Evolutionary conservation across 805 yeast species (phyloP), one percentile per base, ranked within the genome.

Genomic region (Vanderwaltozyma tropicalis): DNA sequence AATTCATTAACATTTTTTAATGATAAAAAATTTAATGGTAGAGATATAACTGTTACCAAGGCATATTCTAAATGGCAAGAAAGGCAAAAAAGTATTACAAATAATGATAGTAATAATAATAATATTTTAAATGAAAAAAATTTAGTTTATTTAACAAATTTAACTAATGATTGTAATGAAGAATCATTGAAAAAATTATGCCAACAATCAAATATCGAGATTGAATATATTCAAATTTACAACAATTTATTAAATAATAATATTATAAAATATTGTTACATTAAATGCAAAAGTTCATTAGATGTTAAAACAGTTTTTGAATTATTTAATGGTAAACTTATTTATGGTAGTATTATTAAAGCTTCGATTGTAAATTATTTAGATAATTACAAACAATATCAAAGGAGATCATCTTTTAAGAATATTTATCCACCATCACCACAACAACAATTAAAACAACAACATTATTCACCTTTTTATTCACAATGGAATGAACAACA

Each of bases 1-100:
- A 42, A 47, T 4, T 66, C 71, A 11, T 63, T 71, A 15, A 45
- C 55, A 17, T 40, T 43, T 14, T 47, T 59, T 28, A 55, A 67
- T 39, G 52, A 53, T 13, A 42, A 51, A 9, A 22, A 33, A 2
- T 59, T 58, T 31, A 53, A 51, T 32, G 59, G 51, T 3, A 54
- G 48, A 33, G 48, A 41, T 13, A 41, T 59, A 2, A 39, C 39
- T 22, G 56, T 58, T 15, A 43, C 45, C 8, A 52, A 45, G 28
- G 59, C 60, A 1, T 43, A 49, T 35, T 45, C 38, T 34, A 40
- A 33, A 35, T 14, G 25, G 26, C 35, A 38, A 35, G 39, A 38
- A 10, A 31, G 41, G 33, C 30, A 29, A 19, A 29, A 37, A 19
- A 27, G 32, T 25, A 33, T 28, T 21, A 17, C 35, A 13, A 9